Evolutionary conservation across 2,329 filamentous ascomycete genomes (phyloP), one percentile per base, ranked within the genome.

Genomic region (Clonostachys rosea): DNA sequence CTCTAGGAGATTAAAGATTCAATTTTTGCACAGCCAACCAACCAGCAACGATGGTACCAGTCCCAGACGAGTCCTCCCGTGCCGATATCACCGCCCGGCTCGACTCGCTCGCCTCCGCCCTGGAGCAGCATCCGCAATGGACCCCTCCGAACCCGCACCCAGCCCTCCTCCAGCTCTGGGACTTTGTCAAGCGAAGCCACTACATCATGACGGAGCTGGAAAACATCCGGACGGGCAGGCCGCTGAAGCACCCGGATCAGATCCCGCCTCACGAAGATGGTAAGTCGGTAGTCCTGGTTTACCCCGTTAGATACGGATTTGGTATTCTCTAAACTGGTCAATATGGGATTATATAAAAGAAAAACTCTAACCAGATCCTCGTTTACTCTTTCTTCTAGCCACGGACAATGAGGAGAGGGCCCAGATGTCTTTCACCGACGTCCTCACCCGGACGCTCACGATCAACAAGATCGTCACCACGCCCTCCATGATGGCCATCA

Each of bases 191-290:
- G 48, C 62, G 67, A 35, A 67, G 65, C n/a, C 55, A 61, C 36
- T 71, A 70, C 50, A 69, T 70, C 57, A 61, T 69, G 52, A 59
- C 58, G 7, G 67, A 71, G 59, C 59, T 72, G 20, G 65, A 71
- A 16, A 68, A 66, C 40, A 62, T 70, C 45, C 56, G 57, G 16
- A 57, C 57, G 20, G 66, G 67, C 13, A 52, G 55, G 42, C 54
- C 60, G 13, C 46, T 68, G 34, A 51, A 57, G 49, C 54, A 66
- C 14, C 67, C 66, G 2, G 56, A 64, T 9, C 65, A 70, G 52
- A 65, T 71, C 36, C 57, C 57, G 20, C 56, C 52, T 42, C 55
- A 61, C 17, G 45, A 55, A 11, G 50, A 52, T 43, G 56, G 61
- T 66, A 48, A 45, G 44, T 37, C 39, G 5, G 24, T 5, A 17